Conservation (phyloP, 495 filamentous ascomycete species). For the Pyrenopolyporus hunteri region DNA sequence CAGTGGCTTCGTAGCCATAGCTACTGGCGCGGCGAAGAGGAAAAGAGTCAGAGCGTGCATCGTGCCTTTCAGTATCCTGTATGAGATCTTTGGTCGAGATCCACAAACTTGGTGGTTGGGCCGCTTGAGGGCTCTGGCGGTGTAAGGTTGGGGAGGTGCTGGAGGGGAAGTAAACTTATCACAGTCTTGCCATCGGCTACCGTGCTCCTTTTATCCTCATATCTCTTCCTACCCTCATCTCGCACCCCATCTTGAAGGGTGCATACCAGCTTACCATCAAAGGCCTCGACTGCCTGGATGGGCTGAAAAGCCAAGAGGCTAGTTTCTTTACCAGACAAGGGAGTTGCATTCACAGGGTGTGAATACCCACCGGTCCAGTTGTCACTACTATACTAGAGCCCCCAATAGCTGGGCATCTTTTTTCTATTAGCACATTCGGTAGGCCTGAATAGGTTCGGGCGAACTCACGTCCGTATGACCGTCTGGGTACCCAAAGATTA, state of each 20-base stretch:
- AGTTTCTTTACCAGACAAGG: conserved; percentile 11
- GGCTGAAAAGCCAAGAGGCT: conserved; percentile 29
- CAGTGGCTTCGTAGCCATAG: conserved; percentile 16
- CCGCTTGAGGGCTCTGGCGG: neutral
- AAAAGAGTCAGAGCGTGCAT: conserved; percentile 29
- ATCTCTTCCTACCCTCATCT: conserved; percentile 12
- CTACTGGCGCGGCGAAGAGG: conserved; percentile 23
- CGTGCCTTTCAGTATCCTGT: neutral
- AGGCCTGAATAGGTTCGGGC: conserved; percentile 1
- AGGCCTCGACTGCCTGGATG: conserved; percentile 13
- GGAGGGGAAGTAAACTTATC: neutral
- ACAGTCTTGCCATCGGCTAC: neutral
- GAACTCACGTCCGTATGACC: conserved; percentile 24
- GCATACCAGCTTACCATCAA: conserved; percentile 2
- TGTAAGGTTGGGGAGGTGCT: neutral
- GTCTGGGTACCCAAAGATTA: conserved; percentile 6
- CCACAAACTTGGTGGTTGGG: neutral
- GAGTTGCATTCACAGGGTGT: conserved; percentile 18
- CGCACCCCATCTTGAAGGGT: neutral
- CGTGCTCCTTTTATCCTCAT: conserved; percentile 25
- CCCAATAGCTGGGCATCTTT: conserved; percentile 12
- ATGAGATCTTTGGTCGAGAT: neutral
- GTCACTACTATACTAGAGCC: conserved; percentile 7
- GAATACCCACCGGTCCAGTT: conserved; percentile 13
- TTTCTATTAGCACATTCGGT: conserved; percentile 6